These are phyloP conservation scores for Pyrenophora tritici-repentis DNA, from an alignment of 2,329 filamentous ascomycete species.

Conservation along the genomic window DNA sequence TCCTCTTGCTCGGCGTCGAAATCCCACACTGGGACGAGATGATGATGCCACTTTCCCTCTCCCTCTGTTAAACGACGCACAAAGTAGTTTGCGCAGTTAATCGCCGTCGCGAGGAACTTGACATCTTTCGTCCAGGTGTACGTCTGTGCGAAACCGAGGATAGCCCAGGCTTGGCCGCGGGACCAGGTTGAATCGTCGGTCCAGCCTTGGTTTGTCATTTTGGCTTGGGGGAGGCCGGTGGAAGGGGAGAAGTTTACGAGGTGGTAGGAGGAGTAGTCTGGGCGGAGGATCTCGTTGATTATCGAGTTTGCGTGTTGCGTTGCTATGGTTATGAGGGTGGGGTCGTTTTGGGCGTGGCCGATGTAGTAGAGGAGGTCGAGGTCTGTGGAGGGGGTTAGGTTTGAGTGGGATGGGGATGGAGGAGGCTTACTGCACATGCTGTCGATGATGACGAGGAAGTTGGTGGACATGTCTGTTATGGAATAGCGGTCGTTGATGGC, in stretches of 20 bases:
- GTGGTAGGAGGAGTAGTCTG: constrained; percentile 48
- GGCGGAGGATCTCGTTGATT: constrained; percentile 42
- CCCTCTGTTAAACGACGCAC: constrained; percentile 48
- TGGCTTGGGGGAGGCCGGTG: constrained; percentile 51
- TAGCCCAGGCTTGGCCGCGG: constrained; percentile 57
- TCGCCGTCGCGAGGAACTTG: constrained; percentile 52
- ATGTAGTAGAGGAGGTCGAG: constrained; percentile 49
- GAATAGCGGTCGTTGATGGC: constrained; percentile 45
- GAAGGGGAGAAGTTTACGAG: constrained; percentile 54
- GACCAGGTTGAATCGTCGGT: constrained; percentile 53
- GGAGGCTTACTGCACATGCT: constrained; percentile 47
- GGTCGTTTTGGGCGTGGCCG: constrained; percentile 36
- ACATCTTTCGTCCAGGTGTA: constrained; percentile 55
- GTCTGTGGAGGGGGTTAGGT: constrained; percentile 25
- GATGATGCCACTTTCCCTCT: constrained; percentile 33
- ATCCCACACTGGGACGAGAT: constrained; percentile 55
- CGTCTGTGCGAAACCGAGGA: constrained; percentile 55
- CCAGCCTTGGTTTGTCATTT: constrained; percentile 57
- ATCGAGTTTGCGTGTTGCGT: constrained; percentile 48
- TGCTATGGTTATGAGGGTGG: constrained; percentile 44
- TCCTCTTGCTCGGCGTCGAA: constrained; percentile 56
- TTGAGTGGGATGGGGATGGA: neutral
- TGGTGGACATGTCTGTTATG: constrained; percentile 43
- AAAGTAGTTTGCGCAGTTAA: constrained; percentile 55
- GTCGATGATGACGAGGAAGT: constrained; percentile 52